phyloP scores from a whole-genome alignment of 345 rosid species.

The Gynandropsis gynandra region DNA sequence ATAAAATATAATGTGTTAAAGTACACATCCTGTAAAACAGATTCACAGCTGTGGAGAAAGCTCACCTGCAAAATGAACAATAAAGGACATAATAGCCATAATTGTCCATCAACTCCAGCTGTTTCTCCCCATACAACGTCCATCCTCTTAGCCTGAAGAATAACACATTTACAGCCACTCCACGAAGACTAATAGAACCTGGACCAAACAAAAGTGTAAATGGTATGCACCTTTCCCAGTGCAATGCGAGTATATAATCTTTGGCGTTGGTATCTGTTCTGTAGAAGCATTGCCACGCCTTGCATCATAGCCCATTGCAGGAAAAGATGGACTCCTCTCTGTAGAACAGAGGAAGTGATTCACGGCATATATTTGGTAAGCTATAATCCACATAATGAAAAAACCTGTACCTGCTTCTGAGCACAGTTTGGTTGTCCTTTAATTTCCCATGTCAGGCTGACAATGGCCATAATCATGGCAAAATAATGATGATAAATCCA shows the following conservation, averaged over 20 bases:
- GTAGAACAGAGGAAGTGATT: slow-evolving; percentile 27
- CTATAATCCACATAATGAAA: slow-evolving; percentile 15
- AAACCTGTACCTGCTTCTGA: slow-evolving; percentile 71
- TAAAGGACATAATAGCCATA: slow-evolving; percentile 85
- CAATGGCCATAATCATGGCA: slow-evolving; percentile 93
- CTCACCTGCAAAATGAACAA: slow-evolving; percentile 89
- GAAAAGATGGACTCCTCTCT: slow-evolving; percentile 96
- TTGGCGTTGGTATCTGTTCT: slow-evolving; percentile 97
- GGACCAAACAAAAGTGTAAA: background rate
- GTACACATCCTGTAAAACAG: background rate
- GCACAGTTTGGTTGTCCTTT: slow-evolving; percentile 94
- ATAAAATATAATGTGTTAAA: slow-evolving; percentile 1
- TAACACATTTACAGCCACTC: background rate
- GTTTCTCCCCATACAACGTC: slow-evolving; percentile 99
- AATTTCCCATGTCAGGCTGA: slow-evolving; percentile 98
- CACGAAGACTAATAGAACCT: background rate
- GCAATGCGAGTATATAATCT: slow-evolving; percentile 98
- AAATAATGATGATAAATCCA: slow-evolving; percentile 98
- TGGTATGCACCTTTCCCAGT: slow-evolving; percentile 66
- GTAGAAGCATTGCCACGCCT: slow-evolving; percentile 98
- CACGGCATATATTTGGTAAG: slow-evolving; percentile 10
- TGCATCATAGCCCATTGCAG: slow-evolving; percentile 99
- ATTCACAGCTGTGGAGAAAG: background rate
- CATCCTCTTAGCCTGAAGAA: slow-evolving; percentile 90
- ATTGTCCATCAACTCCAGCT: slow-evolving; percentile 91